phyloP scores from a whole-genome alignment of 73 alveolate species.

The Durusdinium trenchii region DNA sequence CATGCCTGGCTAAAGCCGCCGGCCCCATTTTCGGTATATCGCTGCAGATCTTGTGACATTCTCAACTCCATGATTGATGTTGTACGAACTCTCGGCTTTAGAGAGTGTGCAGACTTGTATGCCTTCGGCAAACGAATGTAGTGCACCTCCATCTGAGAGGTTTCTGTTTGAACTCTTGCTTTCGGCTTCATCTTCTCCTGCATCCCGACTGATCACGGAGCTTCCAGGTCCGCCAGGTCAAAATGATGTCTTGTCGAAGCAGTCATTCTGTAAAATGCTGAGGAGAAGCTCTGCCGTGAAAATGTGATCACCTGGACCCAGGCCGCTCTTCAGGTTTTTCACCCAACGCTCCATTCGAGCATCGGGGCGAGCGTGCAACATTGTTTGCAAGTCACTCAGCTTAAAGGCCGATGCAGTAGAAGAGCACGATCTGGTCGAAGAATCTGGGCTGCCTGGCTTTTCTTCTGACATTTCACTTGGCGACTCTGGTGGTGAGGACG shows the following conservation, averaged over 20 bases:
- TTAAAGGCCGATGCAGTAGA: not conserved
- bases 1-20: too few relatives aligned
- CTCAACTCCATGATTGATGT: too few relatives aligned
- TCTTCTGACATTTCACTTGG: too few relatives aligned
- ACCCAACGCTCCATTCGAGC: constrained; percentile 87
- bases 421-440: too few relatives aligned
- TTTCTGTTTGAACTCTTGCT: not conserved
- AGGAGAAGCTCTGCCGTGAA: constrained; percentile 59
- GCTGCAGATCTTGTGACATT: too few relatives aligned
- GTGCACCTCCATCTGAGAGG: not conserved
- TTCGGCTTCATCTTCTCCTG: not conserved
- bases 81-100: too few relatives aligned
- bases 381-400: constrained; percentile 60
- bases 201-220: not conserved
- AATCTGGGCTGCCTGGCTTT: too few relatives aligned
- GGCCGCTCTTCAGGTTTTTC: constrained; percentile 58
- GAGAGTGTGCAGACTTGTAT: too few relatives aligned
- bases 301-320: constrained; percentile 83
- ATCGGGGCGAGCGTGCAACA: constrained; percentile 84
- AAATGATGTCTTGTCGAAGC: constrained; percentile 19
- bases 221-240: not conserved
- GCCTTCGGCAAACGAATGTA: not conserved
- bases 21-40: too few relatives aligned
- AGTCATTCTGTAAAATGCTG: constrained; percentile 58
- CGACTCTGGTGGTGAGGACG: too few relatives aligned